phyloP scores from a whole-genome alignment of 495 filamentous ascomycete genomes.

The Xylaria palmicola region DNA sequence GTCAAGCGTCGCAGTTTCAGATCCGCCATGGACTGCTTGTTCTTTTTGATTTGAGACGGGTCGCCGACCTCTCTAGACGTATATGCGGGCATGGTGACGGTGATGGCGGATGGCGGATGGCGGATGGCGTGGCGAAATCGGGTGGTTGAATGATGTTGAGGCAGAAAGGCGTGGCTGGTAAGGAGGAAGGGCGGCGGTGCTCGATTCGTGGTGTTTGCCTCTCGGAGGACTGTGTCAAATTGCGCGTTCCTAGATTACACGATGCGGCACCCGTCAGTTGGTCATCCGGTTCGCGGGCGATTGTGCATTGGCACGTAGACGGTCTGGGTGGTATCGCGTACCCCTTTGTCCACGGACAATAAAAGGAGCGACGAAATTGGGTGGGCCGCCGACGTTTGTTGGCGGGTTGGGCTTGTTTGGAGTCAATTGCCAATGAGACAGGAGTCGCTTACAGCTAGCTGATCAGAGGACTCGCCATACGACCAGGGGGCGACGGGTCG shows the following conservation, averaged over 20 bases:
- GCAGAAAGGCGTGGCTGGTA: background rate
- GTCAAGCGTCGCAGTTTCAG: conserved; percentile 93
- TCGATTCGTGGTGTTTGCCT: background rate
- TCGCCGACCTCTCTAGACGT: conserved; percentile 58
- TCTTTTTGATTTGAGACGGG: conserved; percentile 77
- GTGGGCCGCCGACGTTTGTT: conserved; percentile 7
- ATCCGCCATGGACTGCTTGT: conserved; percentile 99
- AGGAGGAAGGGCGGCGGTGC: background rate
- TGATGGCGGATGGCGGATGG: conserved; percentile 28
- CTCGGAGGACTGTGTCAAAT: too few species aligned
- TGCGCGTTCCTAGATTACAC: conserved; percentile 8
- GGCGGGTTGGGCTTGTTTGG: conserved; percentile 2
- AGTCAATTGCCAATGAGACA: conserved; percentile 1
- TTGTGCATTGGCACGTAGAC: background rate
- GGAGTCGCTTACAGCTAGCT: conserved; percentile 14
- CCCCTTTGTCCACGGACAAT: conserved; percentile 6
- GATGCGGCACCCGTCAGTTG: background rate
- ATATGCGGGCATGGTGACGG: conserved; percentile 52
- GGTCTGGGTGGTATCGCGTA: background rate
- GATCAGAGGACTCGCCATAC: conserved; percentile 14
- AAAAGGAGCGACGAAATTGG: conserved; percentile 4
- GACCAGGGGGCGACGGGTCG: conserved; percentile 11
- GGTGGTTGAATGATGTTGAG: background rate
- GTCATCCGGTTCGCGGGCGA: background rate
- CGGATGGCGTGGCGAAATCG: conserved; percentile 15